These are phyloP conservation scores for Exophiala sp. DNA, from an alignment of 2,329 filamentous ascomycete genomes.

Conservation along the genomic window DNA sequence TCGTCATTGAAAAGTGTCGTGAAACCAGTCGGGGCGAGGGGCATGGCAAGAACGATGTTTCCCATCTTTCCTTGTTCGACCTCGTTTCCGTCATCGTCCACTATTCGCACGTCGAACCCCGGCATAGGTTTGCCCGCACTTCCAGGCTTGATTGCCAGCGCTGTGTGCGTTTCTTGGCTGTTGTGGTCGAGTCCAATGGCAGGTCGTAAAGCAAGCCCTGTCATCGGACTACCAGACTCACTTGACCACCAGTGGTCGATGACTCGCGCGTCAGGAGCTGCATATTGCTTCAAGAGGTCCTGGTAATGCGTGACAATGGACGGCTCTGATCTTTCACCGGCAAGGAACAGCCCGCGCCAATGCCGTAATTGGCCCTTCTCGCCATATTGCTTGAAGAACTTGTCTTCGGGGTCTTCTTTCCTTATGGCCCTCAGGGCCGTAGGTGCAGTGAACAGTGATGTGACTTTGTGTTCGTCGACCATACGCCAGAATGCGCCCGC, in stretches of 20 bases:
- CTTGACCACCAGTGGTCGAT: slow-evolving; percentile 75
- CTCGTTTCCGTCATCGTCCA: slow-evolving; percentile 75
- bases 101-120: slow-evolving; percentile 80
- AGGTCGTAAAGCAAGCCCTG: slow-evolving; percentile 62
- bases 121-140: slow-evolving; percentile 89
- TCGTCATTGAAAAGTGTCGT: slow-evolving; percentile 83
- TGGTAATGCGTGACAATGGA: slow-evolving; percentile 80
- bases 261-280: slow-evolving; percentile 59
- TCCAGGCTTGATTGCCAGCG: slow-evolving; percentile 69
- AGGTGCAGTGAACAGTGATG: slow-evolving; percentile 79
- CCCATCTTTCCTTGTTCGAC: slow-evolving; percentile 74
- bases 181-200: slow-evolving; percentile 51
- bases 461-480: slow-evolving; percentile 77
- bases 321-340: slow-evolving; percentile 85
- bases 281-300: slow-evolving; percentile 64
- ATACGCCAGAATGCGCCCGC: slow-evolving; percentile 86
- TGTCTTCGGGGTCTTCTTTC: slow-evolving; percentile 76
- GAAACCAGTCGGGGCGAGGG: slow-evolving; percentile 81
- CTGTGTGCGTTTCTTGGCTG: slow-evolving; percentile 35
- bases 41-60: slow-evolving; percentile 81
- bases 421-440: slow-evolving; percentile 84
- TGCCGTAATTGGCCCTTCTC: slow-evolving; percentile 66
- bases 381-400: slow-evolving; percentile 61
- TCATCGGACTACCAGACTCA: slow-evolving; percentile 66
- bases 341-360: slow-evolving; percentile 74